Percentiles rank a stretch among this genome's conserved stretches.
Conservation (phyloP, 306 rosid genomes). For the Bauhinia variegata region DNA sequence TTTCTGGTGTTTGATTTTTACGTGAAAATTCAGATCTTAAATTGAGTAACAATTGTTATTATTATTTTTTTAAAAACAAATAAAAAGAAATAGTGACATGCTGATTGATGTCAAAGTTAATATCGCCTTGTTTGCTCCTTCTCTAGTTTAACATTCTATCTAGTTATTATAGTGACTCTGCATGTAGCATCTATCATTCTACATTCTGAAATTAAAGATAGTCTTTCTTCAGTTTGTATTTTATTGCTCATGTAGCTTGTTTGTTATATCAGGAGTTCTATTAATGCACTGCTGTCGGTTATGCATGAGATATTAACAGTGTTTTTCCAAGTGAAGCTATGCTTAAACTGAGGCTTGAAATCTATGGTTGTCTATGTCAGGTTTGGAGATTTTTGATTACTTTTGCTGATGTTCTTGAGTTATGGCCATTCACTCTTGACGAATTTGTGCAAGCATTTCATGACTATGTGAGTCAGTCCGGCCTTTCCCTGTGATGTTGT, state of each 20-base stretch:
- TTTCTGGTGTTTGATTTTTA: too few relatives aligned
- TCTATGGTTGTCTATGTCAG: conserved; percentile 54
- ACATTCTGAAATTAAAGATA: too few relatives aligned
- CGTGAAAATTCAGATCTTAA: too few relatives aligned
- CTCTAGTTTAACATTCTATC: too few relatives aligned
- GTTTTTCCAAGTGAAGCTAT: conserved; percentile 10
- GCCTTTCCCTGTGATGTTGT: conserved; percentile 34
- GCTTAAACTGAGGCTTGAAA: conserved; percentile 12
- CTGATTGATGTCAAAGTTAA: too few relatives aligned
- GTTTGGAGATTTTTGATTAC: conserved; percentile 96
- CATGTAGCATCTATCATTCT: too few relatives aligned
- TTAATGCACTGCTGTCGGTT: conserved; percentile 11
- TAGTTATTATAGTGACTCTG: too few relatives aligned
- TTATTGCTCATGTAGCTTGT: background rate
- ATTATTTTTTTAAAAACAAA: too few relatives aligned
- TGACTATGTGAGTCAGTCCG: conserved; percentile 75
- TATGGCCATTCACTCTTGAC: conserved; percentile 97
- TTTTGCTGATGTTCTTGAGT: conserved; percentile 86
- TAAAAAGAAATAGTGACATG: too few relatives aligned
- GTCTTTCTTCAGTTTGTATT: background rate
- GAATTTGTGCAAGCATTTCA: conserved; percentile 96
- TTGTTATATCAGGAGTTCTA: background rate
- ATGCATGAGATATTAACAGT: background rate
- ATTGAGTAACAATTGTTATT: too few relatives aligned
- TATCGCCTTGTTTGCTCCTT: too few relatives aligned